Base-by-base conservation (phyloP, 352 stramenopile species). In the Globisporangium yorkense region DNA sequence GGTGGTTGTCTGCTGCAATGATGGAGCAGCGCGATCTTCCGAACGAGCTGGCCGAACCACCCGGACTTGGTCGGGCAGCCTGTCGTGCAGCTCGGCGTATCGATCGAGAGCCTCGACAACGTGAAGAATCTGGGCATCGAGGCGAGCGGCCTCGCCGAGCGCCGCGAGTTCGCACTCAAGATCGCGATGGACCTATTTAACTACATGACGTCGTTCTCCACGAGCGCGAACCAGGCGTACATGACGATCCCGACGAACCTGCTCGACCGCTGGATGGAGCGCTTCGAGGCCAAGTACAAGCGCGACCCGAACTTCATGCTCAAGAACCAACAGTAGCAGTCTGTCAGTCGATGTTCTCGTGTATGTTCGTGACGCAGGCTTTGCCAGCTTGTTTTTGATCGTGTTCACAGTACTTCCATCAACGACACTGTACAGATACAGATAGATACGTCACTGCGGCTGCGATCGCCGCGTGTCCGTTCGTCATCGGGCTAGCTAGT, bases 291-390 rank as follows among this genome's bases (percentile, higher is more conserved):
- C 33, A 96, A 94, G 64, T 92, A 92, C 39, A 67, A 80, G 55
- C 65, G 88, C 13, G 88, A 97, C 66, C 88, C 89, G 13, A 97
- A 97, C 63, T 97, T 97, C 51, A 96, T 96, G 70, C 80, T 97
- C 63, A 97, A 97, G 61, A 80, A 65, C 50, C 61, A 75, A 27
- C 24, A 52, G 21, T 47, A 60, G 24, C 13, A 43, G 10, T 37
- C 33, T 37, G 33, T 9, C 5, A 37, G 33, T 37, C 33, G 9
- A 37, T 37, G 33, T 37, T 10, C 5, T 37, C 33, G 33, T 37
- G 33, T 37, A 12, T 37, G 9, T 37, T 27, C 24, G 33, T 37
- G 33, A 37, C 33, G 33, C 33, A 12, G 33, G 5, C 9, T 37
- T 37, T 27, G 24, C 24, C 24, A 27, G 24, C 24, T 10, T 37